Evolutionary conservation across 1,284 basidiomycete species (phyloP), one percentile per base, ranked within the genome.

Genomic region (Moesziomyces antarcticus): DNA sequence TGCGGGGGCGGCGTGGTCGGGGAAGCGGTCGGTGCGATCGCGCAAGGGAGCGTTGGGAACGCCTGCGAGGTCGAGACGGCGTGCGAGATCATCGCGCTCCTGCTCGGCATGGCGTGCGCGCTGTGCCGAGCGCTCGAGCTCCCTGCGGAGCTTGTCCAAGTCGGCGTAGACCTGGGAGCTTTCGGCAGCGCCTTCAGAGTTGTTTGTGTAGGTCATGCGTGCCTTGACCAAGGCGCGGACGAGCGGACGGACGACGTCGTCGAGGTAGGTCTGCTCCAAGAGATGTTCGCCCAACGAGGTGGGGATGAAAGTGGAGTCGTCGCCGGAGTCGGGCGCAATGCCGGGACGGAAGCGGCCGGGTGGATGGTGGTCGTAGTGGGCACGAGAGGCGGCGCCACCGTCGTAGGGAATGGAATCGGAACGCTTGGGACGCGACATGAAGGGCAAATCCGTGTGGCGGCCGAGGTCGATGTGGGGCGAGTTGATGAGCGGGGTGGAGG

Each of bases 201-300:
- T 46, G 30, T n/a, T 1, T 7, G 42, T 52, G 27, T 68, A 49
- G 5, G 62, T 53, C 72, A 74, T 74, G 14, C 72, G 54, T 16
- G 72, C 72, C 21, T 66, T 58, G 40, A 74, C 67, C 33, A 74
- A 41, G 2, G 72, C 67, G n/a, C 72, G 61, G n/a, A 74, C 72
- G 3, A 74, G 50, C 7, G 72, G 72, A 0, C 67, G 61, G 18
- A 74, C 72, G 37, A 74, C 72, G 54, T 74, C 72, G 13, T 74
- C 72, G 20, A 74, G 62, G 45, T 74, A 74, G 30, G 67, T 74
- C n/a, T 67, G 66, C 37, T 74, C 72, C 18, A 74, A 35, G 24
- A 74, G 58, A 50, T 66, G 66, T 44, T 74, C 72, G 50, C 62
- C 61, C 18, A 74, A 47, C 21, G 72, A 66, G 18, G 72, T 66